Conservation (phyloP, 257 asterid species). For the Parsonsia alboflavescens region DNA sequence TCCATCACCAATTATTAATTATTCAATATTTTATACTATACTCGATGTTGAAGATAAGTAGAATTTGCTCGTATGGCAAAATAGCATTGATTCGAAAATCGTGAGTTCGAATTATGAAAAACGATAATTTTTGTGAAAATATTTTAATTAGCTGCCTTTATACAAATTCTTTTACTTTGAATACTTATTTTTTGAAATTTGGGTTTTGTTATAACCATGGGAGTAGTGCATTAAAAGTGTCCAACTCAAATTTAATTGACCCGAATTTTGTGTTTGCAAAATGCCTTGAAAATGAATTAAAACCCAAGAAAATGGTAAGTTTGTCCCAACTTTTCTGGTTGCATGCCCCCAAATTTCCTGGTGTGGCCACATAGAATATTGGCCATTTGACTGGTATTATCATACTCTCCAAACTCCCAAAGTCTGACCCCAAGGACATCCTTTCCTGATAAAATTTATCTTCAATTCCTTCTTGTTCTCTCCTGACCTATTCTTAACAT, state of each 20-base stretch:
- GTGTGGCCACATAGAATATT: not conserved
- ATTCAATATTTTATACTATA: too few species aligned
- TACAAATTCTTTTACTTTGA: not conserved
- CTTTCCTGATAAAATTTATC: too few species aligned
- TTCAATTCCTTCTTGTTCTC: not conserved
- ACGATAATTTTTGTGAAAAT: too few species aligned
- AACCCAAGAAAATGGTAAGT: not conserved
- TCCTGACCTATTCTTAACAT: not conserved
- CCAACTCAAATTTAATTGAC: not conserved
- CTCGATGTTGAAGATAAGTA: too few species aligned
- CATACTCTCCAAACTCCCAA: not conserved
- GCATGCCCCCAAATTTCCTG: conserved; percentile 2
- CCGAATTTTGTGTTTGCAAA: not conserved
- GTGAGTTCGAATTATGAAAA: too few species aligned
- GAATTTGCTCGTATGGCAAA: too few species aligned
- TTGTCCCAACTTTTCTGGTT: conserved; percentile 2
- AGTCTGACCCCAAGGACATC: not conserved
- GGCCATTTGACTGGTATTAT: not conserved
- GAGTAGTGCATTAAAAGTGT: not conserved
- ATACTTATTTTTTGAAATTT: too few species aligned
- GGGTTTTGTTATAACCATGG: not conserved
- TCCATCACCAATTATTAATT: not conserved
- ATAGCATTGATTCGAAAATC: too few species aligned
- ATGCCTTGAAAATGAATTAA: not conserved
- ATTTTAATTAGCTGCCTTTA: too few species aligned